phyloP scores from a whole-genome alignment of 2,329 filamentous ascomycete species.

The Penicillium freii region DNA sequence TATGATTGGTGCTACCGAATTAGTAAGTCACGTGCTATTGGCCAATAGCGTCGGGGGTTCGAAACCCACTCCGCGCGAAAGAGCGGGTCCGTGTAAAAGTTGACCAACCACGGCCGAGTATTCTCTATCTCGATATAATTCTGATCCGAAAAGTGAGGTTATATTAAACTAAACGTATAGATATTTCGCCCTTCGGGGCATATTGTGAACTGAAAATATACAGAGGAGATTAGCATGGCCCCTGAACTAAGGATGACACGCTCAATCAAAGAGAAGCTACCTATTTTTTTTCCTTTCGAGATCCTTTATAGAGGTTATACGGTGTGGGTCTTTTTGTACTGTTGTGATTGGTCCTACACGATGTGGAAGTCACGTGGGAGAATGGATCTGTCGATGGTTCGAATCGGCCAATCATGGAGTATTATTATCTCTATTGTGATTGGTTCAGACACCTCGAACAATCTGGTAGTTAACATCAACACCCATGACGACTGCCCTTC shows the following conservation, averaged over 20 bases:
- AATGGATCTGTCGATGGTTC: neutral
- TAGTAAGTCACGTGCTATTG: no score
- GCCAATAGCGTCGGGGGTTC: no score
- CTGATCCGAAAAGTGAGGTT: neutral
- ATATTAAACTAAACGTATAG: neutral
- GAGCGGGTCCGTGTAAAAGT: no score
- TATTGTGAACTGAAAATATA: slow-evolving; percentile 67
- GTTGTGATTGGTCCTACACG: neutral
- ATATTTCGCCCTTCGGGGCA: slow-evolving; percentile 44
- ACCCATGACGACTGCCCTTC: slow-evolving; percentile 5
- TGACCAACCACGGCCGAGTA: no score
- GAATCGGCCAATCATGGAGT: neutral
- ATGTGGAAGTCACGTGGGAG: neutral
- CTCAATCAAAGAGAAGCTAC: slow-evolving; percentile 75
- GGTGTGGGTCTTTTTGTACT: no score
- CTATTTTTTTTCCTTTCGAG: slow-evolving; percentile 60
- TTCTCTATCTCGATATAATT: neutral
- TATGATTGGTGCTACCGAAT: no score
- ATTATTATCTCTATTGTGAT: slow-evolving; percentile 5
- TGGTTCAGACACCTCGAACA: slow-evolving; percentile 13
- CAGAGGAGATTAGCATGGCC: slow-evolving; percentile 82
- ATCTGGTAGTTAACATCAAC: slow-evolving; percentile 13
- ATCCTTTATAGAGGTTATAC: neutral
- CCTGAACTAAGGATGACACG: slow-evolving; percentile 92
- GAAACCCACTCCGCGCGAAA: no score